phyloP scores from a whole-genome alignment of 2,329 filamentous ascomycete genomes.

The Fusarium humuli region DNA sequence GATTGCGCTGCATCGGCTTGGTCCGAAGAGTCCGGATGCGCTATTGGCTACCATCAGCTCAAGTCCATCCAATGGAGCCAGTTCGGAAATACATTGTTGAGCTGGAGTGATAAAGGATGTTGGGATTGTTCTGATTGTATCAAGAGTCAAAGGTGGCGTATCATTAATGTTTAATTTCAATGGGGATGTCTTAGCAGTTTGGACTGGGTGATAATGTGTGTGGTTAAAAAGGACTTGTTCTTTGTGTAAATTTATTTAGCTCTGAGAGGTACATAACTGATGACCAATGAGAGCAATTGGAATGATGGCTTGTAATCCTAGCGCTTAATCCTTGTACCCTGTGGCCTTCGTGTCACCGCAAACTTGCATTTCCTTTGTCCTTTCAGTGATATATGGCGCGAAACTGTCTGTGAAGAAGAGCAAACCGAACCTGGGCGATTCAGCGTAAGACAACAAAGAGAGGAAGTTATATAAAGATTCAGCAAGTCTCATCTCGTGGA shows the following conservation, averaged over 20 bases:
- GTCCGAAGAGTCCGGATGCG: constrained; percentile 11
- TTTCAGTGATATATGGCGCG: fast-evolving
- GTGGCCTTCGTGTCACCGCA: too few species aligned
- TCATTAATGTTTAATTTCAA: not conserved
- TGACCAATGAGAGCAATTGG: too few species aligned
- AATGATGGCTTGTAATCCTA: too few species aligned
- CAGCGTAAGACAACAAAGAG: too few species aligned
- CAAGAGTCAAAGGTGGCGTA: constrained; percentile 7
- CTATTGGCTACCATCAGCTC: not conserved
- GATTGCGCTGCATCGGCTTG: not conserved
- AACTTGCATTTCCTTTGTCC: too few species aligned
- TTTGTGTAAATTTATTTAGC: not conserved
- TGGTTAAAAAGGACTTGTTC: fast-evolving
- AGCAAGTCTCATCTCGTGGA: too few species aligned
- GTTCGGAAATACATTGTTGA: not conserved
- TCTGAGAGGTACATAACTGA: not conserved
- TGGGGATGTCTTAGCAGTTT: fast-evolving
- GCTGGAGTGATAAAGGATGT: constrained; percentile 19
- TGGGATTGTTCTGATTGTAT: constrained; percentile 22
- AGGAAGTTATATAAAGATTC: too few species aligned
- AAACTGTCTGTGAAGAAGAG: too few species aligned
- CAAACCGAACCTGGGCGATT: too few species aligned
- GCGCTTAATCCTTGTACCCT: too few species aligned
- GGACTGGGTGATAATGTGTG: fast-evolving
- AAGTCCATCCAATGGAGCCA: not conserved